phyloP scores from a whole-genome alignment of 2,329 filamentous ascomycete species.

The Scedosporium boydii region DNA sequence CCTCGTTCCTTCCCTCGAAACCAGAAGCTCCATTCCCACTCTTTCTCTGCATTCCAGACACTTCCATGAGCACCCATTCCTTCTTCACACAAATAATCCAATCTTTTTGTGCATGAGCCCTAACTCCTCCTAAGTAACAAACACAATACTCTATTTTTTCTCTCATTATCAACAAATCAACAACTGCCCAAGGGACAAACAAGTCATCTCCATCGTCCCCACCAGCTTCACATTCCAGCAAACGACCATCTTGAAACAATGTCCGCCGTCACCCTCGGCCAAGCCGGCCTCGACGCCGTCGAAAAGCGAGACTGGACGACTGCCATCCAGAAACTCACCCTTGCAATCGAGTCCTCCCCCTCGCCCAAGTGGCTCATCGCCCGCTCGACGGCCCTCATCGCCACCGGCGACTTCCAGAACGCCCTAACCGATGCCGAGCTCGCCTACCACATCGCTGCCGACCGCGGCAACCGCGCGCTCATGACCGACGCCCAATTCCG shows the following conservation, averaged over 20 bases:
- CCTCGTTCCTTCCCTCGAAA: too few species aligned
- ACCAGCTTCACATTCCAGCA: not conserved
- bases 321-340: conserved; percentile 60
- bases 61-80: too few species aligned
- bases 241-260: conserved; percentile 24
- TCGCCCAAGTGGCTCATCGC: conserved; percentile 74
- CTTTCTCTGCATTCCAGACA: too few species aligned
- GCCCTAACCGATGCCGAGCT: conserved; percentile 63
- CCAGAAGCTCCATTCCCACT: too few species aligned
- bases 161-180: not conserved
- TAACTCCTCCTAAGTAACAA: not conserved
- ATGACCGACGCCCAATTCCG: conserved; percentile 78
- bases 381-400: conserved; percentile 69
- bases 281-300: conserved; percentile 57
- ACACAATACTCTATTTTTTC: not conserved
- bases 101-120: not conserved
- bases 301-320: conserved; percentile 51
- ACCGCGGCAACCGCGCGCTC: conserved; percentile 63
- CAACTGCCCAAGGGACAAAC: not conserved
- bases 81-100: not conserved
- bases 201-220: too few species aligned
- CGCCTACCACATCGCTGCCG: conserved; percentile 50
- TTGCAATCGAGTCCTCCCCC: conserved; percentile 53
- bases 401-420: conserved; percentile 47
- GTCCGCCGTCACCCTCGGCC: conserved; percentile 40